A percentile compares a stretch with the other conserved stretches of the same genome.
Evolutionary conservation across 2,329 filamentous ascomycete genomes (phyloP).

Genomic region (Pseudopithomyces maydicus): DNA sequence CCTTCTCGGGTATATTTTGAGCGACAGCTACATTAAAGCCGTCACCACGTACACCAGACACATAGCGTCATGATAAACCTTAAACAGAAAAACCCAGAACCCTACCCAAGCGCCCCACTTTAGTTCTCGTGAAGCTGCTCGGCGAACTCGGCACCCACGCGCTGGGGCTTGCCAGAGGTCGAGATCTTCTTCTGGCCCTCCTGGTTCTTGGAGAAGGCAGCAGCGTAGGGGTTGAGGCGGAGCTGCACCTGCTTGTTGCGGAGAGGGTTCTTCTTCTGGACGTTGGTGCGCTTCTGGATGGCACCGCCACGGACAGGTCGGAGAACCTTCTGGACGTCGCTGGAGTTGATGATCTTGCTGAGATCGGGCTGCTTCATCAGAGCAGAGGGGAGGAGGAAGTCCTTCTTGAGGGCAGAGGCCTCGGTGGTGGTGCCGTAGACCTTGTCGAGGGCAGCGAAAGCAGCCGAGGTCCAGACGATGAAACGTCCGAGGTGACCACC

Average conservation of each 20-base stretch:
- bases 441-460: slow-evolving; percentile 94
- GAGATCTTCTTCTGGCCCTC: slow-evolving; percentile 73
- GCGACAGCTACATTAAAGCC: slow-evolving; percentile 37
- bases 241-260: slow-evolving; percentile 98
- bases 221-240: slow-evolving; percentile 97
- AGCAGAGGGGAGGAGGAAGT: slow-evolving; percentile 95
- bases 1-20: slow-evolving; percentile 30
- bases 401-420: slow-evolving; percentile 93
- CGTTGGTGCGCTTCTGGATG: slow-evolving; percentile 83
- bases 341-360: slow-evolving; percentile 97
- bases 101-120: slow-evolving; percentile 46
- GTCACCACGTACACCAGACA: slow-evolving; percentile 17
- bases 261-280: slow-evolving; percentile 99
- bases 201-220: slow-evolving; percentile 85
- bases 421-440: slow-evolving; percentile 94
- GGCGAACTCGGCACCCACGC: slow-evolving; percentile 58
- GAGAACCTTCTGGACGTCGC: slow-evolving; percentile 96
- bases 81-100: slow-evolving; percentile 16
- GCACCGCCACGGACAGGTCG: slow-evolving; percentile 88
- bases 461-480: slow-evolving; percentile 97
- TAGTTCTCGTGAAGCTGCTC: slow-evolving; percentile 56
- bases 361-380: slow-evolving; percentile 94
- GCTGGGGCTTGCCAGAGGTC: slow-evolving; percentile 63
- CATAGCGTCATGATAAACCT: slow-evolving; percentile 26
- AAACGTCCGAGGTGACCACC: slow-evolving; percentile 99